A percentile compares a stretch with the other conserved stretches of the same genome.
Conservation (phyloP, 768 basidiomycete species). For the Boletus sp. region DNA sequence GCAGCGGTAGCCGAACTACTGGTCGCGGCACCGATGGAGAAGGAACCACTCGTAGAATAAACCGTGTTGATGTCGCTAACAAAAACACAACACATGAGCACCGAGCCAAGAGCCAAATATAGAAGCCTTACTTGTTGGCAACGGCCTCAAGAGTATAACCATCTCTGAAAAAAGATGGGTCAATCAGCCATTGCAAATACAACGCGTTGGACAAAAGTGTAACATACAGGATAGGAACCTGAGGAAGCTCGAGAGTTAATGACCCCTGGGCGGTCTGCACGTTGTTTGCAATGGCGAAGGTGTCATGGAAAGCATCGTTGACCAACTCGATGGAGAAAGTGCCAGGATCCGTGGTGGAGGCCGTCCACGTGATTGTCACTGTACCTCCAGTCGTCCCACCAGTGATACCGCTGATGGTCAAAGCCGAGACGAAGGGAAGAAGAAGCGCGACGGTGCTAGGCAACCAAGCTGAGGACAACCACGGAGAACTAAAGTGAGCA, state of each 20-base stretch:
- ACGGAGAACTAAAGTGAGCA: rapidly evolving
- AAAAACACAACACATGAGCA: background rate
- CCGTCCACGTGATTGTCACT: slow-evolving; percentile 48
- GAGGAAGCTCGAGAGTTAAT: slow-evolving; percentile 43
- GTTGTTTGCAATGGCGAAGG: slow-evolving; percentile 55
- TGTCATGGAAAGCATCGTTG: slow-evolving; percentile 49
- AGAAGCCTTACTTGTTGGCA: slow-evolving; percentile 34
- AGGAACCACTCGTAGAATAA: slow-evolving; percentile 37
- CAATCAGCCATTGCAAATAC: background rate
- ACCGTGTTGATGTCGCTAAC: slow-evolving; percentile 44
- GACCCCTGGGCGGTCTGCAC: slow-evolving; percentile 42
- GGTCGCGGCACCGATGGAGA: slow-evolving; percentile 37
- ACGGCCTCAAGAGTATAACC: slow-evolving; percentile 50
- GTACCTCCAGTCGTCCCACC: slow-evolving; percentile 31
- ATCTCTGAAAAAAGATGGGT: slow-evolving; percentile 26
- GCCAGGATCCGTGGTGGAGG: slow-evolving; percentile 37
- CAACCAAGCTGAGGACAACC: background rate
- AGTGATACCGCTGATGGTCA: slow-evolving; percentile 39
- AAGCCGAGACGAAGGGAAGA: slow-evolving; percentile 43
- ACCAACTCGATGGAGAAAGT: slow-evolving; percentile 45
- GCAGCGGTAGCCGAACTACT: slow-evolving; percentile 3
- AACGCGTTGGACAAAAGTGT: background rate
- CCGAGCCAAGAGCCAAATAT: background rate
- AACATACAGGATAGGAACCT: slow-evolving; percentile 44
- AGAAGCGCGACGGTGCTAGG: slow-evolving; percentile 43